Evolutionary conservation across 305 asterid species (phyloP), one percentile per base, ranked within the genome.

Genomic region (Ilex paraguariensis): DNA sequence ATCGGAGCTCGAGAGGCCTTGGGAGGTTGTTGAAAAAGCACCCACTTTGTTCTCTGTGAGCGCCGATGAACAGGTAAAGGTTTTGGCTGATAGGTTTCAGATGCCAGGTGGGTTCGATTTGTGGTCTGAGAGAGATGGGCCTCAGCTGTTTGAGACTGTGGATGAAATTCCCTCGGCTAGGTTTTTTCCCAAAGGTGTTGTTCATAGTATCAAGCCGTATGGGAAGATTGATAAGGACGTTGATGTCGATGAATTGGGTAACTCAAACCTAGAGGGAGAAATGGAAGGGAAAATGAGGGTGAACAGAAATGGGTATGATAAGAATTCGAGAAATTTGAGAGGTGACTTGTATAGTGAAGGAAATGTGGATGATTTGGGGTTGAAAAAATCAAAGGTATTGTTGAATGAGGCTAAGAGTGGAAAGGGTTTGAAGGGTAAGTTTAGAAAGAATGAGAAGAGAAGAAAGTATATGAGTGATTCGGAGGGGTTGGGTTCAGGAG

Each of bases 41-140:
- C 96, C 96, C 0, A 78, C 75, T 64, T 72, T 93, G 87, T 90
- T 90, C 74, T 87, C 96, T 10, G 92, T 84, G n/a, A 66, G 83
- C 46, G 95, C 99, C 46, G 97, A 93, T 67, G 99, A 93, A 74
- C 97, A 93, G 69, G 59, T 93, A 77, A 90, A 85, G 84, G 97
- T 81, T n/a, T 74, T 93, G 75, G 99, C 99, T 3, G 99, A 90
- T 56, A 78, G 99, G 73, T 90, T 93, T 73, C 97, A 93, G 87
- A 90, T 68, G 83, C 92, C 95, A 54, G 95, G 96, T 0, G 98
- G 97, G 70, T 77, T 90, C 46, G 99, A 93, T 71, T 65, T 90
- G 92, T 90, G 99, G 96, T 79, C 96, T 0, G 96, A 93, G 7
- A 74, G 74, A 30, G 99, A 93, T 36, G 99, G 97, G 31, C 96